Evolutionary conservation across 2,329 filamentous ascomycete genomes (phyloP).

Genomic region (Penicillium sp.): DNA sequence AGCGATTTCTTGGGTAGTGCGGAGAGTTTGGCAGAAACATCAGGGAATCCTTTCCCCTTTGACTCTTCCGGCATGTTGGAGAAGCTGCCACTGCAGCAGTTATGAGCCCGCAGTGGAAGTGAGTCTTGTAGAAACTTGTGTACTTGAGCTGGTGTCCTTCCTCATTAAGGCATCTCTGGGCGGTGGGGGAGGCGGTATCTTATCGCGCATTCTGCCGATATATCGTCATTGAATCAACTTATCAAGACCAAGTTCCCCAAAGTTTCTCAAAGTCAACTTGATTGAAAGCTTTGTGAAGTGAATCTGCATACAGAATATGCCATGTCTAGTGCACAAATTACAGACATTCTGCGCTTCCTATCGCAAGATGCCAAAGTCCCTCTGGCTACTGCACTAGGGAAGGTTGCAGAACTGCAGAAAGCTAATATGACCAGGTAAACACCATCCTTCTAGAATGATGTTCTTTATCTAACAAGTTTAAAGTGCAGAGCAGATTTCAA

Average conservation of each 20-base stretch:
- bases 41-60: slow-evolving; percentile 57
- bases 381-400: slow-evolving; percentile 54
- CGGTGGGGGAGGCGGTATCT: slow-evolving; percentile 14
- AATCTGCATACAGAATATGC: not conserved
- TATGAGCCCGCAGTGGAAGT: not conserved
- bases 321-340: slow-evolving; percentile 31
- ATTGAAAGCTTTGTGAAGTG: not conserved
- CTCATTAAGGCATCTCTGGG: slow-evolving; percentile 8
- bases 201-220: not conserved
- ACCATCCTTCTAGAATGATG: not conserved
- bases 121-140: slow-evolving; percentile 2
- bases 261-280: not conserved
- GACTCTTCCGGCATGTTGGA: slow-evolving; percentile 38
- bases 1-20: slow-evolving; percentile 79
- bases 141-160: slow-evolving; percentile 5
- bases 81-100: slow-evolving; percentile 25
- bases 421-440: slow-evolving; percentile 45
- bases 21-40: slow-evolving; percentile 73
- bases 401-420: slow-evolving; percentile 54
- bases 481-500: slow-evolving; percentile 47
- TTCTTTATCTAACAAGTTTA: slow-evolving; percentile 4
- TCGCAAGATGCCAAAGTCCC: slow-evolving; percentile 58
- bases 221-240: not conserved
- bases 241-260: not conserved
- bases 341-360: slow-evolving; percentile 56